phyloP scores from a whole-genome alignment of 2,329 filamentous ascomycete species.

The Epichloe sp. region DNA sequence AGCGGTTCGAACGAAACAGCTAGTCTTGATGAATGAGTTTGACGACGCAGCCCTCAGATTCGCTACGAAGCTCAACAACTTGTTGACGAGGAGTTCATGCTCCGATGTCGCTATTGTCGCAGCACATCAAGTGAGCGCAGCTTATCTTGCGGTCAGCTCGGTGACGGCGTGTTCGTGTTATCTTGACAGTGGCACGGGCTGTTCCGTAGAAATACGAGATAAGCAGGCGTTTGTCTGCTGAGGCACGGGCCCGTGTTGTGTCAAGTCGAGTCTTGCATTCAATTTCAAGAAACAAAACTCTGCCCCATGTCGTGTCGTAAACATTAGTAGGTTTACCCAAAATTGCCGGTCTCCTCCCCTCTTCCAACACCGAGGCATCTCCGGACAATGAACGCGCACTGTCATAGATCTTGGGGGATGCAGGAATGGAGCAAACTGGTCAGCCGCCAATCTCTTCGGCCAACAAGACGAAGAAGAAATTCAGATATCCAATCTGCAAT shows the following conservation, averaged over 20 bases:
- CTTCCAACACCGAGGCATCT: conserved; percentile 1
- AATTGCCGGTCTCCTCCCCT: too few species aligned
- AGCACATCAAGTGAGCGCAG: background rate
- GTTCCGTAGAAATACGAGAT: background rate
- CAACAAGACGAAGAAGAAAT: background rate
- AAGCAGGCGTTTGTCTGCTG: background rate
- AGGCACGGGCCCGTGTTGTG: background rate
- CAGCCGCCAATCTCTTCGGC: background rate
- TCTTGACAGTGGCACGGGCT: conserved; percentile 1
- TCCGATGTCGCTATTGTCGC: background rate
- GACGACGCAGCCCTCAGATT: background rate
- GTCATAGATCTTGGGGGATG: background rate
- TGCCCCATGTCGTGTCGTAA: background rate
- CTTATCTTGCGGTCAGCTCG: conserved; percentile 6
- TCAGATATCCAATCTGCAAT: background rate
- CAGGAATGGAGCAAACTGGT: background rate
- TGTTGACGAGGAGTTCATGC: background rate
- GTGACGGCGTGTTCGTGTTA: conserved; percentile 2
- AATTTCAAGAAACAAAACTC: background rate
- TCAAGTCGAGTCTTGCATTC: background rate
- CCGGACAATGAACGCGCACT: background rate
- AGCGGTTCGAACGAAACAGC: background rate
- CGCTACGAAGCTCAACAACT: too few species aligned
- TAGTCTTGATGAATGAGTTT: background rate
- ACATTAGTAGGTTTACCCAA: too few species aligned